Conservation (phyloP, 1,284 basidiomycete species). For the Tilletia indica region DNA sequence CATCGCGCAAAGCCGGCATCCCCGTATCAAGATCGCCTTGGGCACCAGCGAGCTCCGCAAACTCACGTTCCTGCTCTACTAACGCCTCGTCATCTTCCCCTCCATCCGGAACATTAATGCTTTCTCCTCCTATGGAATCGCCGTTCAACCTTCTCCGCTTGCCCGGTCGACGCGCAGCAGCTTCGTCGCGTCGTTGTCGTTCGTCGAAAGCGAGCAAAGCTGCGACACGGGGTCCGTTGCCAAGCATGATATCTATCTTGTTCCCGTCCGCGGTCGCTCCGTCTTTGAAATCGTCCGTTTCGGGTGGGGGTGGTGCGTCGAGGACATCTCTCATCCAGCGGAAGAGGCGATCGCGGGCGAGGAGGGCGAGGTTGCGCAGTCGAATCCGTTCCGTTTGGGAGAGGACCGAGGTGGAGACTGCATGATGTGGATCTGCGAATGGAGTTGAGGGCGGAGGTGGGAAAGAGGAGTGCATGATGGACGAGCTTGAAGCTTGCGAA, state of each 20-base stretch:
- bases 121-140: neutral
- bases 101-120: no score
- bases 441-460: neutral
- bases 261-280: no score
- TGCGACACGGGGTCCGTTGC: neutral
- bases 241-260: neutral
- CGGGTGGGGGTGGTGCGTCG: constrained; percentile 11
- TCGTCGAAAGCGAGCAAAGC: neutral
- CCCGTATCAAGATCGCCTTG: constrained; percentile 9
- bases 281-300: neutral
- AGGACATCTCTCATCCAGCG: constrained; percentile 13
- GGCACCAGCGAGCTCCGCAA: constrained; percentile 5
- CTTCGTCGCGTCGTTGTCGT: neutral
- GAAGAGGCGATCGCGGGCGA: constrained; percentile 15
- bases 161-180: neutral
- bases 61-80: neutral
- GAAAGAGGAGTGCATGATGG: neutral
- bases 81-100: neutral
- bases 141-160: neutral
- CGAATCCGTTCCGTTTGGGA: constrained; percentile 7
- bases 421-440: neutral
- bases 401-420: neutral
- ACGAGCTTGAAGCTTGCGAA: neutral
- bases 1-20: neutral
- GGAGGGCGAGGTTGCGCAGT: constrained; percentile 11